Base-by-base conservation (phyloP, 1,284 basidiomycete species). In the Apiotrichum gracile region DNA sequence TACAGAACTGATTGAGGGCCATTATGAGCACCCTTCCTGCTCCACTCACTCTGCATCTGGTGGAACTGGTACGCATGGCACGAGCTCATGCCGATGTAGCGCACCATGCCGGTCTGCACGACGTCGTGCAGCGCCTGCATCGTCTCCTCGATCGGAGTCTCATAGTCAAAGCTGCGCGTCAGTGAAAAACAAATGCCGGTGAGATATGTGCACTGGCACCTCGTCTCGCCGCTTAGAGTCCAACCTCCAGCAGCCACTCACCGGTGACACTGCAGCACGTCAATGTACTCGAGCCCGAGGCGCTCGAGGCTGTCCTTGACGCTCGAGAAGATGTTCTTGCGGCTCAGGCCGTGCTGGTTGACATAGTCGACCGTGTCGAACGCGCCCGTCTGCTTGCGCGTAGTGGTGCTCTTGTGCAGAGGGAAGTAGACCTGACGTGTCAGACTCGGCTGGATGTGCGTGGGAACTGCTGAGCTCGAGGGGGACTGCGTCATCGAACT, bases 101-200 rank as follows among this genome's bases (percentile, higher is more conserved):
- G 77, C 14, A 81, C 84, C 54, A 80, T 81, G 4, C 85, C 85
- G 0, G 78, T 78, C 64, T 84, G 68, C 19, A 85, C 83, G 21
- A 86, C 80, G 55, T 85, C 84, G 59, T 85, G 82, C 1, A 86
- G 77, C 4, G 84, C 84, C 73, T 83, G 80, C 84, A 86, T 85
- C 80, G 79, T 81, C 65, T 81, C 79, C 56, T 77, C 77, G 51
- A 83, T 82, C 0, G 82, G 81, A 0, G 82, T 83, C 6, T 82
- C 74, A 27, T 73, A 59, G 66, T 86, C 84, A 60, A 84, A 83
- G 22, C 61, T 61, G 44, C 17, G n/a, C 3, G 47, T 52, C 41
- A 52, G 47, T 35, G 5, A 26, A 22, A 27, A 27, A 10, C 3
- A 13, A 31, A 31, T 13, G 8, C 13, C 29, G 29, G 7, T 31